Evolutionary conservation across 1,284 basidiomycete genomes (phyloP).

Genomic region (Singerocomus inundabilis): DNA sequence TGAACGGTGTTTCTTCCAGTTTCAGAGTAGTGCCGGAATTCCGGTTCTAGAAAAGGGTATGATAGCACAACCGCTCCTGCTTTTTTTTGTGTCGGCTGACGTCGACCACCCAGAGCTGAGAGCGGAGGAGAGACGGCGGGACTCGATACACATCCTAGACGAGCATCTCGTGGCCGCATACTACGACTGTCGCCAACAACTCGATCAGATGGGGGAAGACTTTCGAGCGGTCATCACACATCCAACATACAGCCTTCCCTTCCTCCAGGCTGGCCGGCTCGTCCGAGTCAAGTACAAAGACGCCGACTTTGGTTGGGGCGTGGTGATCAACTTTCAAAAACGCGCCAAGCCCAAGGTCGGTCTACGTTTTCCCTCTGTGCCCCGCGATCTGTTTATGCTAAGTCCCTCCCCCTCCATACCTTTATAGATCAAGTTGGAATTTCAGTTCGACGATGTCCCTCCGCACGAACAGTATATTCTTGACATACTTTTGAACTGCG

Average conservation of each 20-base stretch:
- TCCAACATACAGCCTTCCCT: conserved; percentile 90
- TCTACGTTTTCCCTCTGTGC: background rate
- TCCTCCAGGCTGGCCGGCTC: conserved; percentile 89
- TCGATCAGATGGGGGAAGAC: conserved; percentile 86
- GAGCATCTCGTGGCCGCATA: conserved; percentile 88
- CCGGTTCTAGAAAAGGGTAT: conserved; percentile 84
- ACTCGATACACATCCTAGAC: conserved; percentile 72
- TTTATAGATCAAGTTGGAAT: conserved; percentile 30
- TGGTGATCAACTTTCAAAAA: conserved; percentile 91
- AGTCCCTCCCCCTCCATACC: background rate
- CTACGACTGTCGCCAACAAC: conserved; percentile 87
- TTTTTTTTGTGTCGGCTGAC: conserved; percentile 4
- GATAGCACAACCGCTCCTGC: conserved; percentile 23
- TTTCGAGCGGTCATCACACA: conserved; percentile 93
- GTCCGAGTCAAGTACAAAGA: conserved; percentile 87
- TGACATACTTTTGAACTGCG: conserved; percentile 89
- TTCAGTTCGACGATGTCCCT: conserved; percentile 58
- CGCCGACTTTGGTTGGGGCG: conserved; percentile 95
- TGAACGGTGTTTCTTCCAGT: conserved; percentile 97
- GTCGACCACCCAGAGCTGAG: conserved; percentile 57
- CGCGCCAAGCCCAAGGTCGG: conserved; percentile 70
- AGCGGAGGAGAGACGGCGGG: conserved; percentile 70
- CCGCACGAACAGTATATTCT: conserved; percentile 92
- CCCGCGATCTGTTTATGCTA: background rate
- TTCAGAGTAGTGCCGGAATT: conserved; percentile 90